Conservation (phyloP, 495 filamentous ascomycete species). For the Penicillium verhagenii region DNA sequence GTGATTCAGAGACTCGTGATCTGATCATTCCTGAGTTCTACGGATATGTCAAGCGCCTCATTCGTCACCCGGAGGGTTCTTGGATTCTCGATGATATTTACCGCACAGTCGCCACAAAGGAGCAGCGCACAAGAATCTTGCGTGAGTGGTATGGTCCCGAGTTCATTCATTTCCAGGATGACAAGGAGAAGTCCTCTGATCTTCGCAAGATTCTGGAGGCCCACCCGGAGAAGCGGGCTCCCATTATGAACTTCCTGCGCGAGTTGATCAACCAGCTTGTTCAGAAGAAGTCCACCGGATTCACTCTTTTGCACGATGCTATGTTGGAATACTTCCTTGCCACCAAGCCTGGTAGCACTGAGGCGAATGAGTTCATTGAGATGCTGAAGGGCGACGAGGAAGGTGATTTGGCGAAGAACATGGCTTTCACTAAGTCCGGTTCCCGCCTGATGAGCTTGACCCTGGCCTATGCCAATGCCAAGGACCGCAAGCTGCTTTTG, state of each 20-base stretch:
- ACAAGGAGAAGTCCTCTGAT: slow-evolving; percentile 52
- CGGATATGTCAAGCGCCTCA: slow-evolving; percentile 83
- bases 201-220: slow-evolving; percentile 70
- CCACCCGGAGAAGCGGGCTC: slow-evolving; percentile 77
- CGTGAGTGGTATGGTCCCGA: slow-evolving; percentile 97
- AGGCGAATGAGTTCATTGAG: slow-evolving; percentile 84
- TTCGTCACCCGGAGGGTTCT: slow-evolving; percentile 91
- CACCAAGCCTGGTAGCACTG: slow-evolving; percentile 68
- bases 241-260: slow-evolving; percentile 79
- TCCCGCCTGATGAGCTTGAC: slow-evolving; percentile 76
- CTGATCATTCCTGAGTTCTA: slow-evolving; percentile 92
- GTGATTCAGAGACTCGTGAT: slow-evolving; percentile 78
- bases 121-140: slow-evolving; percentile 79
- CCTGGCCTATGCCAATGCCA: slow-evolving; percentile 80
- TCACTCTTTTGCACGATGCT: slow-evolving; percentile 94
- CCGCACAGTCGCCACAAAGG: slow-evolving; percentile 74
- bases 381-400: slow-evolving; percentile 87
- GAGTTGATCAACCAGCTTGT: slow-evolving; percentile 85
- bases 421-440: slow-evolving; percentile 92
- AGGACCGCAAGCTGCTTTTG: slow-evolving; percentile 87
- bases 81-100: slow-evolving; percentile 99
- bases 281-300: slow-evolving; percentile 93
- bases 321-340: slow-evolving; percentile 96
- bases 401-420: slow-evolving; percentile 84
- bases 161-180: slow-evolving; percentile 76